phyloP scores from a whole-genome alignment of 2,329 filamentous ascomycete species.

The Exophiala sp. region DNA sequence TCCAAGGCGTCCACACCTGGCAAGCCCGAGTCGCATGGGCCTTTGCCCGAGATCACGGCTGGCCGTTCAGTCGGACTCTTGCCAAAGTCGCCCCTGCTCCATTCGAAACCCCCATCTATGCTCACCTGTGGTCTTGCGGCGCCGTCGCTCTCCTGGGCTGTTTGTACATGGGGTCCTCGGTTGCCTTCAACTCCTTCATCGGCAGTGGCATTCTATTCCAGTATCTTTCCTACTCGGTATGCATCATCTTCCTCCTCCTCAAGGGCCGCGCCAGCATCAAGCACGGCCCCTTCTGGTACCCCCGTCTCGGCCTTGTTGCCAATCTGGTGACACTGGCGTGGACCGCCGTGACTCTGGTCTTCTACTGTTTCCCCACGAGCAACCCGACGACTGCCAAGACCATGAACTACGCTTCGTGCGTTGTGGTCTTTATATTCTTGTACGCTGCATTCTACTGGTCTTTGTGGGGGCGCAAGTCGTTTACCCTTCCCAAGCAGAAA shows the following conservation, averaged over 20 bases:
- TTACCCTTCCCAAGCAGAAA: too few species aligned
- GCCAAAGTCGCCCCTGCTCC: conserved; percentile 32
- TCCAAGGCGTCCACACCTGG: conserved; percentile 45
- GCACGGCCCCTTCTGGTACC: conserved; percentile 26
- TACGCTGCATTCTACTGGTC: conserved; percentile 6
- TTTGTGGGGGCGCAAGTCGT: conserved; percentile 3
- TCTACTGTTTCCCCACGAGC: conserved; percentile 31
- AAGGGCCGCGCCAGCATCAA: conserved; percentile 32
- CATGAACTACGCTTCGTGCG: conserved; percentile 46
- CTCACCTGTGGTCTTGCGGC: conserved; percentile 32
- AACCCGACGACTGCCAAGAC: conserved; percentile 40
- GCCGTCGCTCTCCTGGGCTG: conserved; percentile 31
- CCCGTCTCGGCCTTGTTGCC: conserved; percentile 29
- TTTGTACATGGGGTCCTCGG: conserved; percentile 31
- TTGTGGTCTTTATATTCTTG: conserved; percentile 25
- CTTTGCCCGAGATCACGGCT: conserved; percentile 47
- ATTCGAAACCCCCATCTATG: conserved; percentile 36
- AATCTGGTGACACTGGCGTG: conserved; percentile 34
- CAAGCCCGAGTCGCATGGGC: conserved; percentile 51
- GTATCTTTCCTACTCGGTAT: conserved; percentile 20
- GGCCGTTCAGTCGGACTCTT: conserved; percentile 41
- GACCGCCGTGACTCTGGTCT: conserved; percentile 31
- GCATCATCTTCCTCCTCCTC: conserved; percentile 40
- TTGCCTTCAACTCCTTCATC: conserved; percentile 29
- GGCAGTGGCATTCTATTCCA: conserved; percentile 26